Evolutionary conservation across 129 eudicot species (phyloP), one percentile per base, ranked within the genome.

Genomic region (Artemisia tridentata): DNA sequence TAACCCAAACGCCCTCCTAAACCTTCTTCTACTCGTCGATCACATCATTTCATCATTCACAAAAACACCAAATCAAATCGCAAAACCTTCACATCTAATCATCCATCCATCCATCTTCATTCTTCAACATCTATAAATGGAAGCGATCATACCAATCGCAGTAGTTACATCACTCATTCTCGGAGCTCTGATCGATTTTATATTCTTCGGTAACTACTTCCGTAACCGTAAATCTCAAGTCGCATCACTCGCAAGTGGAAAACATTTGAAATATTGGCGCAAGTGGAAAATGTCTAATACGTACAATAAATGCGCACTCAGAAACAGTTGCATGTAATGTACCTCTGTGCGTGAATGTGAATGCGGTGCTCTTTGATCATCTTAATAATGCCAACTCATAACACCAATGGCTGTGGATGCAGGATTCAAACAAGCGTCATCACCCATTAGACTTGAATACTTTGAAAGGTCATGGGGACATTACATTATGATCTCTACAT

Each of bases 401-500:
- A 18, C 55, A 25, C 23, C 68, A 50, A 73, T 78, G 38, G 53
- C 23, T 65, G 59, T 83, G 69, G 75, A 52, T 87, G 80, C 55
- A 88, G 96, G 96, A 93, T 71, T 81, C 70, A 55, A 87, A 80
- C 86, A 89, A 88, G 84, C 81, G 85, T 80, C 99, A 93, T 75
- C 99, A 93, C 78, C 91, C 90, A 12, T 72, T 93, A 77, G 99
- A 93, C 84, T 79, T 93, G 55, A 93, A 93, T 71, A 93, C 99
- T 65, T 77, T 93, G 79, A 93, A 93, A 84, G 99, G 99, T 74
- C 99, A 93, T 38, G 96, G 96, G 10, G 97, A 93, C n/a, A n/a
- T 0, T 5, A 5, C 38, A 29, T 29, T 29, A 29, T 29, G 38
- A 4, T 29, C 38, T 29, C 38, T 38, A 29, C 38, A 29, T 29